phyloP scores from a whole-genome alignment of 345 rosid genomes.

The Excoecaria agallocha region DNA sequence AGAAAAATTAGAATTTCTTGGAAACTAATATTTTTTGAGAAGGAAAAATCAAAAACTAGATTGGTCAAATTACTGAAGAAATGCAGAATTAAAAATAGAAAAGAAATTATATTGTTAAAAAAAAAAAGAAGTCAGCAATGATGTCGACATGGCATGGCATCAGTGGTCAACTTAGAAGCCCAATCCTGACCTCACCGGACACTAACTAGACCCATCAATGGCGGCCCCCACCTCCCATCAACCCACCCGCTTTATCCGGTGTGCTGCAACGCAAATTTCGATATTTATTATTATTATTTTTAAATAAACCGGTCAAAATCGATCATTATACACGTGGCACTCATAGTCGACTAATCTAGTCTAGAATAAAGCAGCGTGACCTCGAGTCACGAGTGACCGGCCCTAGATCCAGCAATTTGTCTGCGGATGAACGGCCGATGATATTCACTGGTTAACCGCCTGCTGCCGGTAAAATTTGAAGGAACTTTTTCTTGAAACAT shows the following conservation, averaged over 20 bases:
- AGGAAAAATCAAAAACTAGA: not conserved
- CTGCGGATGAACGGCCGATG: constrained; percentile 1
- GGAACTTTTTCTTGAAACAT: not conserved
- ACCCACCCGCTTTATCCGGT: constrained; percentile 12
- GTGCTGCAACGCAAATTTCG: not conserved
- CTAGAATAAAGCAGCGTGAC: constrained; percentile 25
- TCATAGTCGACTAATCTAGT: no score
- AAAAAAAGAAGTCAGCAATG: not conserved
- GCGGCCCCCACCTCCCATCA: constrained; percentile 23
- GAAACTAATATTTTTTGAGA: no score
- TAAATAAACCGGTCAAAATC: constrained; percentile 6
- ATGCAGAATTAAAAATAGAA: not conserved
- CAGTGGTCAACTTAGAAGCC: constrained; percentile 23
- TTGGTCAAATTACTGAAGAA: no score
- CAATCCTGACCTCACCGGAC: constrained; percentile 29
- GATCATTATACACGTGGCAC: constrained; percentile 7
- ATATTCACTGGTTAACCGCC: constrained; percentile 18
- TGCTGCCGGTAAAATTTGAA: not conserved
- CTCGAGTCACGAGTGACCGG: constrained; percentile 30
- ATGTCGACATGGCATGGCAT: constrained; percentile 28
- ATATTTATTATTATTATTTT: not conserved
- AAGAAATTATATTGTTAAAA: no score
- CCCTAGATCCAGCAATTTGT: no score
- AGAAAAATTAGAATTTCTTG: no score
- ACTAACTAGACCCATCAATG: constrained; percentile 3